These are phyloP conservation scores for Ophiostoma piceae DNA, from an alignment of 2,329 filamentous ascomycete genomes.

Conservation along the genomic window DNA sequence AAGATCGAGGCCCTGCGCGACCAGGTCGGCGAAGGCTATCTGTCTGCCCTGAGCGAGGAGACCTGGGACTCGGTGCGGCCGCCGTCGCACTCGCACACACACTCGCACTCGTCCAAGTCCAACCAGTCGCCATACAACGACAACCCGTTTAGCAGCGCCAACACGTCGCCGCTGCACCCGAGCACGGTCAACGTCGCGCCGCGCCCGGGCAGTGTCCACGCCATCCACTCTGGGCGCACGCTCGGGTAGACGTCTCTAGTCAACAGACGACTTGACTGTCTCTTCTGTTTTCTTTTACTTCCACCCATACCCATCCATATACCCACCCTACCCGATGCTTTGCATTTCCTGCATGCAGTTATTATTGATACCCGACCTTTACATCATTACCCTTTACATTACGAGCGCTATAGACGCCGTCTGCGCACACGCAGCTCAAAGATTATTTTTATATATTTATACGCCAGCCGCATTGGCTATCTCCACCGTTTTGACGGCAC, in stretches of 20 bases:
- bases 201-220: conserved; percentile 40
- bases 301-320: not conserved
- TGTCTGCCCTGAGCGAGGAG: conserved; percentile 80
- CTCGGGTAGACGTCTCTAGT: conserved; percentile 37
- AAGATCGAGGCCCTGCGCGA: conserved; percentile 82
- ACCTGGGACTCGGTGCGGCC: conserved; percentile 49
- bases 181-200: conserved; percentile 36
- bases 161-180: conserved; percentile 37
- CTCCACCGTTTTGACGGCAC: too few species aligned
- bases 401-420: not conserved
- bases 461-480: not conserved
- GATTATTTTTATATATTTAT: not conserved
- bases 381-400: not conserved
- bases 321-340: not conserved
- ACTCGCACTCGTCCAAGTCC: not conserved
- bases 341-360: not conserved
- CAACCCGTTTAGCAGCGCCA: conserved; percentile 36
- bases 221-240: conserved; percentile 50
- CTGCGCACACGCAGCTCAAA: not conserved
- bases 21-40: conserved; percentile 80
- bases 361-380: not conserved
- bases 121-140: conserved; percentile 34
- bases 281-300: not conserved
- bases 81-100: conserved; percentile 27
- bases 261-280: conserved; percentile 7